These are phyloP conservation scores for Suillus tomentosus DNA, from an alignment of 768 basidiomycete species.

Conservation along the genomic window DNA sequence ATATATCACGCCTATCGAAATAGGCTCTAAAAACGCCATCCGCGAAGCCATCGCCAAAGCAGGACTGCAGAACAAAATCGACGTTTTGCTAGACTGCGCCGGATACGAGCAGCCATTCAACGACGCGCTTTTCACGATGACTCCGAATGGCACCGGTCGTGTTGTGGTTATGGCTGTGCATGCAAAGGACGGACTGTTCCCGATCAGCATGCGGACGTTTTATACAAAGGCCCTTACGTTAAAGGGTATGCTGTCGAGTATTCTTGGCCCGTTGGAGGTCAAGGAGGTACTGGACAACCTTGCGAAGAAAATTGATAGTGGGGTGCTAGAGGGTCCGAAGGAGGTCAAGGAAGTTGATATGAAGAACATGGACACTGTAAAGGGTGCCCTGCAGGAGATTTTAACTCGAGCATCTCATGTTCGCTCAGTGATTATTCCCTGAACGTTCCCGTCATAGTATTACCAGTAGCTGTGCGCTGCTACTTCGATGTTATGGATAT, in stretches of 20 bases:
- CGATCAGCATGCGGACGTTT: constrained; percentile 33
- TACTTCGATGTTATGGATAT: not conserved
- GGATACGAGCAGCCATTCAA: constrained; percentile 36
- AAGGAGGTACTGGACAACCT: constrained; percentile 33
- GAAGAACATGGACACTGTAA: constrained; percentile 22
- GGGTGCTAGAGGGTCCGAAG: constrained; percentile 29
- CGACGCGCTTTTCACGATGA: constrained; percentile 37
- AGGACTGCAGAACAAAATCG: constrained; percentile 32
- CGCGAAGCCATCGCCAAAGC: constrained; percentile 30
- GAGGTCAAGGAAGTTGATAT: constrained; percentile 26
- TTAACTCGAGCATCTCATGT: constrained; percentile 30
- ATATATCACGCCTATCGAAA: constrained; percentile 34
- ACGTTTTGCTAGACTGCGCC: constrained; percentile 37
- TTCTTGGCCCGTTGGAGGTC: constrained; percentile 23
- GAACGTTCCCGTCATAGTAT: not conserved
- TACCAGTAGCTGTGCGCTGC: not conserved
- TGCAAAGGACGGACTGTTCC: constrained; percentile 33
- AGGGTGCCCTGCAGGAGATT: constrained; percentile 24
- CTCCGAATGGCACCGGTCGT: constrained; percentile 32
- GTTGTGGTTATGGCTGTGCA: constrained; percentile 39
- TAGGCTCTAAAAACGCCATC: constrained; percentile 32
- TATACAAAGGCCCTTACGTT: constrained; percentile 33
- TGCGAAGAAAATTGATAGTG: constrained; percentile 33
- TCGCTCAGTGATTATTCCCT: constrained; percentile 33
- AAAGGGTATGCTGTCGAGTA: constrained; percentile 34